A percentile compares a stretch with the other conserved stretches of the same genome.
Evolutionary conservation across 306 rosid genomes (phyloP).

Genomic region (Alnus glutinosa): DNA sequence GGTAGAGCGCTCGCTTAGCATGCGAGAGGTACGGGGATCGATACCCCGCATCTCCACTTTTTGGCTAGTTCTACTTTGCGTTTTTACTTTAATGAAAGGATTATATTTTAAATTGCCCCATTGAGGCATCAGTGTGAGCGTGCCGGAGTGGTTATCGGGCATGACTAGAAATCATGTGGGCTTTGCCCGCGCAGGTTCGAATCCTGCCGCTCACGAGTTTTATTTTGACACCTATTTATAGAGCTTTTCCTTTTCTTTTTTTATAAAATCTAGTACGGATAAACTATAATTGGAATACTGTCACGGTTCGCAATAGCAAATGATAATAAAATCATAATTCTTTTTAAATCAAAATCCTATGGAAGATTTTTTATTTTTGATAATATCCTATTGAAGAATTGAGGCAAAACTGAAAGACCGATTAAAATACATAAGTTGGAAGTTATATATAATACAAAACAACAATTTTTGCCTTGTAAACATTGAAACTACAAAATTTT

Average conservation of each 20-base stretch:
- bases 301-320: too few relatives aligned
- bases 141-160: constrained; percentile 14
- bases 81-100: too few relatives aligned
- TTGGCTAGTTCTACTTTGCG: neutral
- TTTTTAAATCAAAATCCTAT: too few relatives aligned
- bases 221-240: neutral
- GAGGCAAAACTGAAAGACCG: too few relatives aligned
- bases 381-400: too few relatives aligned
- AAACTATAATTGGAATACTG: too few relatives aligned
- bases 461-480: too few relatives aligned
- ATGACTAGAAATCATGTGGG: constrained; percentile 12
- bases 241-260: neutral
- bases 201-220: neutral
- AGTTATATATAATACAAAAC: too few relatives aligned
- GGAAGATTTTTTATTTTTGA: too few relatives aligned
- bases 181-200: constrained; percentile 5
- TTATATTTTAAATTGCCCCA: fast-evolving
- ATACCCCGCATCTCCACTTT: constrained; percentile 88
- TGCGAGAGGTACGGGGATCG: constrained; percentile 95
- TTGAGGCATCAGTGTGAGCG: fast-evolving
- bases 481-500: too few relatives aligned
- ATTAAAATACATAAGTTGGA: too few relatives aligned
- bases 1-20: constrained; percentile 99
- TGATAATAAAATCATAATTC: too few relatives aligned
- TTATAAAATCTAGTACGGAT: neutral